A percentile compares a stretch with the other conserved stretches of the same genome.
These are phyloP conservation scores for Backusella parvicylindrica DNA, from an alignment of 192 early-diverging fungal species.

Conservation along the genomic window DNA sequence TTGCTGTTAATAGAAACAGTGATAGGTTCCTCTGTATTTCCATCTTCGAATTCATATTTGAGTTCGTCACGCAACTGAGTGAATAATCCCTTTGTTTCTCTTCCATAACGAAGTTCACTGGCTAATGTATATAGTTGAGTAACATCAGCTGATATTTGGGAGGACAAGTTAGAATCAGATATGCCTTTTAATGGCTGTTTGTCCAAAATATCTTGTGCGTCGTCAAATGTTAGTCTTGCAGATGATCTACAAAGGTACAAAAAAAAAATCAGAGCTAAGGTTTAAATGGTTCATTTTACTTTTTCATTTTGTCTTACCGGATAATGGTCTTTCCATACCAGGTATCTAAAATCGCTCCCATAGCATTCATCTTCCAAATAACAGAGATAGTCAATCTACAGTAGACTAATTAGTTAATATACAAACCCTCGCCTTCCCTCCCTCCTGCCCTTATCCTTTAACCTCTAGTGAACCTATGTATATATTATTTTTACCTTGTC, in stretches of 20 bases:
- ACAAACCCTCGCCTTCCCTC: background rate
- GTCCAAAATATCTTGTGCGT: slow-evolving; percentile 18
- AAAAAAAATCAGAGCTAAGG: slow-evolving; percentile 13
- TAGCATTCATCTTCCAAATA: slow-evolving; percentile 90
- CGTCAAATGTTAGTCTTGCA: slow-evolving; percentile 79
- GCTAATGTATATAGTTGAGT: background rate
- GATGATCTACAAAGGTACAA: slow-evolving; percentile 66
- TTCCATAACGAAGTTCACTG: background rate
- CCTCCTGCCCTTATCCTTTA: too few relatives aligned
- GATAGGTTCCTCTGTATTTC: background rate
- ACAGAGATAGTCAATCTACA: slow-evolving; percentile 80
- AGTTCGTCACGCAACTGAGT: slow-evolving; percentile 9
- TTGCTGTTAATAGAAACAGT: background rate
- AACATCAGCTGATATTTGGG: background rate
- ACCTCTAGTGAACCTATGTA: background rate
- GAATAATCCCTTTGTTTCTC: slow-evolving; percentile 3
- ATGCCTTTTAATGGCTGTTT: background rate
- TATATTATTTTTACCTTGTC: slow-evolving; percentile 42
- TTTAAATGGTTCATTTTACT: background rate
- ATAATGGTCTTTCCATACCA: slow-evolving; percentile 86
- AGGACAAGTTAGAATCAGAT: background rate
- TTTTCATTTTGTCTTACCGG: slow-evolving; percentile 39
- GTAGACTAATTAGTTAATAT: background rate
- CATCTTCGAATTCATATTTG: slow-evolving; percentile 6
- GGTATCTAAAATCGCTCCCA: slow-evolving; percentile 74